Conservation (phyloP, 208 protist species). For the Spongospora subterranea region DNA sequence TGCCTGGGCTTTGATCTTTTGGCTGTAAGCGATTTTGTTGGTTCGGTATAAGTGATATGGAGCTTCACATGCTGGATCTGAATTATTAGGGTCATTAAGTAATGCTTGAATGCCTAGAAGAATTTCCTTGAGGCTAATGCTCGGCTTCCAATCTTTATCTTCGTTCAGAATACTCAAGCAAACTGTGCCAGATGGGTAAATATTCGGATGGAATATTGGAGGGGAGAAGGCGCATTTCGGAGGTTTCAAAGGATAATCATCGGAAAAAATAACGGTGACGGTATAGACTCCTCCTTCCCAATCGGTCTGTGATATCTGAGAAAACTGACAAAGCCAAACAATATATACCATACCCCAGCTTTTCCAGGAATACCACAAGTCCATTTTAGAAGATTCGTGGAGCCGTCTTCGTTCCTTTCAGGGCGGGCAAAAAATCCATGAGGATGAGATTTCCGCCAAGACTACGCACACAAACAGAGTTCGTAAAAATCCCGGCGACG, state of each 20-base stretch:
- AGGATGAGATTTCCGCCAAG: constrained; percentile 58
- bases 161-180: constrained; percentile 98
- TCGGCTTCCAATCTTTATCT: constrained; percentile 97
- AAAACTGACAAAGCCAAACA: too few species aligned
- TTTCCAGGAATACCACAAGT: constrained; percentile 61
- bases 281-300: constrained; percentile 95
- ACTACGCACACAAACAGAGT: background rate
- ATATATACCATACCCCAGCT: constrained; percentile 56
- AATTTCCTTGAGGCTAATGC: constrained; percentile 96
- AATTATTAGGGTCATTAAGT: constrained; percentile 93
- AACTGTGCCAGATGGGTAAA: constrained; percentile 74
- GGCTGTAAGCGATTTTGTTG: constrained; percentile 82
- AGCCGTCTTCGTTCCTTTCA: constrained; percentile 57
- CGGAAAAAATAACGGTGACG: constrained; percentile 90
- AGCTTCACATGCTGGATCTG: constrained; percentile 96
- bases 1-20: constrained; percentile 82
- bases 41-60: constrained; percentile 87
- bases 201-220: constrained; percentile 98
- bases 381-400: constrained; percentile 57
- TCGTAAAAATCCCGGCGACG: background rate
- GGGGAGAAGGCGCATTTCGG: constrained; percentile 95
- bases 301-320: constrained; percentile 74
- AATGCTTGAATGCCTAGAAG: constrained; percentile 97
- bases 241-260: constrained; percentile 96
- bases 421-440: constrained; percentile 60